These are phyloP conservation scores for Lathyrus oleraceus DNA, from an alignment of 306 rosid species.

Conservation along the genomic window DNA sequence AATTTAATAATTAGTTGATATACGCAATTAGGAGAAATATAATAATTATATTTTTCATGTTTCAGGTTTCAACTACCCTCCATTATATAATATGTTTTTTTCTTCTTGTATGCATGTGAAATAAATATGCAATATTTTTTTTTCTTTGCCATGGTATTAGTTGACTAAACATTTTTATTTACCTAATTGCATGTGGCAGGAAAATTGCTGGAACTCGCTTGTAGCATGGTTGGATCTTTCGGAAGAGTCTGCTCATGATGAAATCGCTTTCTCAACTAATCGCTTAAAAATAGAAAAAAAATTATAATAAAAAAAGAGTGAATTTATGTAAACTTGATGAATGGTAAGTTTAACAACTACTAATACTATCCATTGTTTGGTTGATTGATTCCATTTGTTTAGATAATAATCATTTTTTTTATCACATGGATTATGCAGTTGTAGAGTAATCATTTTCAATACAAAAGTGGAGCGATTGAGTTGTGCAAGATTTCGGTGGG, in stretches of 20 bases:
- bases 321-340: constrained; percentile 52
- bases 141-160: constrained; percentile 25
- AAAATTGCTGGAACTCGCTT: constrained; percentile 76
- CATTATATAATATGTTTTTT: not conserved
- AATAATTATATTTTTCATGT: not conserved
- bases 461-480: constrained; percentile 51
- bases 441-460: constrained; percentile 55
- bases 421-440: constrained; percentile 53
- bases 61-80: constrained; percentile 13
- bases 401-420: not conserved
- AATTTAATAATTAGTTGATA: constrained; percentile 23
- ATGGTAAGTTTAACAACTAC: constrained; percentile 54
- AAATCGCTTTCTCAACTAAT: constrained; percentile 59
- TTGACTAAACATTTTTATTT: constrained; percentile 47
- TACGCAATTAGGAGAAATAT: constrained; percentile 5
- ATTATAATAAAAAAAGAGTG: constrained; percentile 40
- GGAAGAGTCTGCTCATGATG: constrained; percentile 57
- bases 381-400: constrained; percentile 21
- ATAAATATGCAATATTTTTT: not conserved
- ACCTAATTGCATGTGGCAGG: constrained; percentile 59
- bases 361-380: not conserved
- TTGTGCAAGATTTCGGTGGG: constrained; percentile 42
- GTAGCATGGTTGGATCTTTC: constrained; percentile 78
- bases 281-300: constrained; percentile 21
- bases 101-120: constrained; percentile 13